Conservation (phyloP, 2,329 filamentous ascomycete species). For the Paraconiothyrium brasiliense region DNA sequence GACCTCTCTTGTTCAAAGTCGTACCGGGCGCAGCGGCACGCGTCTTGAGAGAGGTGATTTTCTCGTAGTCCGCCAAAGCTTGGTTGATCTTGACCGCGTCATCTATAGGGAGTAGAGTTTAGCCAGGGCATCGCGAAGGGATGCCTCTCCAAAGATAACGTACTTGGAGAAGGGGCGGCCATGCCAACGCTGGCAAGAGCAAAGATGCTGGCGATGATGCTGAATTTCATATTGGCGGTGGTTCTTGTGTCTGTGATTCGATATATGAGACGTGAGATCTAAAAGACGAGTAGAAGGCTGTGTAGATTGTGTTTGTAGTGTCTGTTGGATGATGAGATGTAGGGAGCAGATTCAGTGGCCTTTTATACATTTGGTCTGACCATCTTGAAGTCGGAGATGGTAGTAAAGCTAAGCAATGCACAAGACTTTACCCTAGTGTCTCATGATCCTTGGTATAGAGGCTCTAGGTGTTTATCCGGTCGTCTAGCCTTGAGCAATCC, state of each 20-base stretch:
- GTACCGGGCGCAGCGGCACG: no score
- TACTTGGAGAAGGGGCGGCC: not conserved
- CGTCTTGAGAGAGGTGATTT: no score
- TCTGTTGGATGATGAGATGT: not conserved
- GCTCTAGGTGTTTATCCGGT: not conserved
- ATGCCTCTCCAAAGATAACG: not conserved
- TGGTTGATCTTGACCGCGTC: not conserved
- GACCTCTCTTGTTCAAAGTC: not conserved
- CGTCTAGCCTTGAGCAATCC: not conserved
- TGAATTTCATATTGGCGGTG: not conserved
- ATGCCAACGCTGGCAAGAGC: not conserved
- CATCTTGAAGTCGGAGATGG: not conserved
- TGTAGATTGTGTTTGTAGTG: not conserved
- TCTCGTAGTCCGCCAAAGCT: no score
- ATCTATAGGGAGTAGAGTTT: not conserved
- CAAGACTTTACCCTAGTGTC: not conserved
- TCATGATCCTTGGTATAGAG: not conserved
- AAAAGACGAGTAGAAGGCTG: not conserved
- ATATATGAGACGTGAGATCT: not conserved
- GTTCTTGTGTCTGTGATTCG: not conserved
- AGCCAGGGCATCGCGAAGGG: not conserved
- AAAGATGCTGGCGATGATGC: not conserved
- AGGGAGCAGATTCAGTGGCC: not conserved
- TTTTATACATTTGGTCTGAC: not conserved
- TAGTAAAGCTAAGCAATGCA: not conserved